Evolutionary conservation across 148 eudicot genomes (phyloP).

Genomic region (Rhododendron vialii): DNA sequence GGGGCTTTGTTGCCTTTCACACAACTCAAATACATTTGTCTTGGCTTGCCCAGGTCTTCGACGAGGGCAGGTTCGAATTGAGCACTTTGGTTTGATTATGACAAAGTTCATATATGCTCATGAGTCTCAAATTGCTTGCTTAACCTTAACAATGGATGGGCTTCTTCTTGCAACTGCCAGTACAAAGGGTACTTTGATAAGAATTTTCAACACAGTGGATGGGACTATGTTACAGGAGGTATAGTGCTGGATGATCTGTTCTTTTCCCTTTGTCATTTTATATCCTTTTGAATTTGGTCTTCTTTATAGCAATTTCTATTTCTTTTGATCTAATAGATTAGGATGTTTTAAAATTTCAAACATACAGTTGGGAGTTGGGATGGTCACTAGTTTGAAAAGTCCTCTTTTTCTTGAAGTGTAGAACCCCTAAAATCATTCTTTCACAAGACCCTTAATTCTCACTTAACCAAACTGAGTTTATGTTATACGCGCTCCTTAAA

Average conservation of each 20-base stretch:
- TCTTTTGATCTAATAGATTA: background rate
- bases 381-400: background rate
- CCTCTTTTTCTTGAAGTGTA: background rate
- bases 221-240: conserved; percentile 42
- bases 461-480: background rate
- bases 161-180: conserved; percentile 37
- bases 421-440: background rate
- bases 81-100: conserved; percentile 25
- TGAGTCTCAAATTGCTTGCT: conserved; percentile 36
- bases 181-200: conserved; percentile 35
- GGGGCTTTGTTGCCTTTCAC: conserved; percentile 40
- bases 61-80: conserved; percentile 41
- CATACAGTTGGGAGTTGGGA: background rate
- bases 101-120: conserved; percentile 35
- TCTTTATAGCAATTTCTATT: background rate
- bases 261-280: background rate
- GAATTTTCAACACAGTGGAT: conserved; percentile 31
- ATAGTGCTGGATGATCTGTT: conserved; percentile 9
- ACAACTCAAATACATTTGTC: conserved; percentile 18
- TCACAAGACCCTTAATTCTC: background rate
- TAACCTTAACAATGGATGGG: conserved; percentile 32
- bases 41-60: conserved; percentile 35
- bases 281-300: background rate
- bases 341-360: background rate
- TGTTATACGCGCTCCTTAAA: background rate